A percentile compares a stretch with the other conserved stretches of the same genome.
Conservation (phyloP, 2,329 filamentous ascomycete genomes). For the Aspergillus fructus region DNA sequence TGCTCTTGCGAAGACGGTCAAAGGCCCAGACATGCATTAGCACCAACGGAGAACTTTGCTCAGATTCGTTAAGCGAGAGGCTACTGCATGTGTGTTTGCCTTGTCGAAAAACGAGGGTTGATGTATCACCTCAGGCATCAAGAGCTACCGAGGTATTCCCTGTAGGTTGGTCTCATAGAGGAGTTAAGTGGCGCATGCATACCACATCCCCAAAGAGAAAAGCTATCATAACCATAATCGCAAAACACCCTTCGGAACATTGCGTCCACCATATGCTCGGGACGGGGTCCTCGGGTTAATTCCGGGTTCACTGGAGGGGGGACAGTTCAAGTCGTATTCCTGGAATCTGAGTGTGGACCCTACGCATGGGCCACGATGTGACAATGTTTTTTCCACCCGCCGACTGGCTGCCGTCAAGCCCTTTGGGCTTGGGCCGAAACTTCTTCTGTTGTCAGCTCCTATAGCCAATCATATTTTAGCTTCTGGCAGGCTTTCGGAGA, state of each 20-base stretch:
- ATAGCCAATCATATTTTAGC: not conserved
- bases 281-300: not conserved
- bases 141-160: not conserved
- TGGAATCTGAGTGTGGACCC: not conserved
- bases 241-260: not conserved
- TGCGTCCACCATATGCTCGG: not conserved
- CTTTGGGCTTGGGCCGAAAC: not conserved
- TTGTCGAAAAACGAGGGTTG: constrained; percentile 12
- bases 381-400: not conserved
- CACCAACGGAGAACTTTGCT: constrained; percentile 12
- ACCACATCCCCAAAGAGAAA: not conserved
- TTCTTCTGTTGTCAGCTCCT: not conserved
- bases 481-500: not conserved
- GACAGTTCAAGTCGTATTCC: not conserved
- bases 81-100: constrained; percentile 22
- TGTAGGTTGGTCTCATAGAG: not conserved
- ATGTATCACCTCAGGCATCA: constrained; percentile 18
- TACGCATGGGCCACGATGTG: not conserved
- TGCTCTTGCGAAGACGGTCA: not conserved
- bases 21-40: constrained; percentile 19
- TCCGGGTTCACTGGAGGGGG: not conserved
- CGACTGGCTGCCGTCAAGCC: not conserved
- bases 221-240: not conserved
- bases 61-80: constrained; percentile 7
- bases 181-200: not conserved